Evolutionary conservation across 257 asterid species (phyloP).

Genomic region (Solanum sparsipilum): DNA sequence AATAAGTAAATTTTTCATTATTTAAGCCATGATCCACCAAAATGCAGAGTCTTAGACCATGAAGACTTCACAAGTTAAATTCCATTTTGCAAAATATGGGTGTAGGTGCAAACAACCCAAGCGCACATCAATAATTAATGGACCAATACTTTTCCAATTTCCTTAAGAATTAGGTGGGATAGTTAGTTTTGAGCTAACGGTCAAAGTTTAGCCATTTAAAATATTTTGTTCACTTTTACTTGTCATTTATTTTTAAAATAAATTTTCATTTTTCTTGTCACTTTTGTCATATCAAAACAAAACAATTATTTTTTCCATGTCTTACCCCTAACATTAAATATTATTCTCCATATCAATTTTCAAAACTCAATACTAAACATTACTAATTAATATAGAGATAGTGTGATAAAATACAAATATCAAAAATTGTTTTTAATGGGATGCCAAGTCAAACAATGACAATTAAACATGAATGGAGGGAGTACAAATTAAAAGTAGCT

Average conservation of each 20-base stretch:
- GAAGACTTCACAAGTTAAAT: not conserved
- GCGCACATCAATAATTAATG: not conserved
- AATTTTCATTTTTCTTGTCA: no score
- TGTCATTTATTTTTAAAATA: not conserved
- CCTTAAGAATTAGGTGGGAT: not conserved
- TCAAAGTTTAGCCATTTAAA: not conserved
- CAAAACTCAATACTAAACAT: no score
- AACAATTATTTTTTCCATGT: no score
- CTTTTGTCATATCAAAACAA: no score
- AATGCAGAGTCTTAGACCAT: not conserved
- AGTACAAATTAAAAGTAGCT: not conserved
- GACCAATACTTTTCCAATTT: not conserved
- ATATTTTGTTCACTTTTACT: no score
- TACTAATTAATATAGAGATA: no score
- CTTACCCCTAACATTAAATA: no score
- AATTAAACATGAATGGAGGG: not conserved
- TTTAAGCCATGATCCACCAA: not conserved
- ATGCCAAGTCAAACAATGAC: fast-evolving
- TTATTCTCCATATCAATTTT: not conserved
- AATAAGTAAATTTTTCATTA: not conserved
- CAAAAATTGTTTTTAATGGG: no score
- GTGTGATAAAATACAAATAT: not conserved
- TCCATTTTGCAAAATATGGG: not conserved
- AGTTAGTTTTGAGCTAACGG: not conserved
- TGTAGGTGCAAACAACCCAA: not conserved